A percentile compares a stretch with the other conserved stretches of the same genome.
These are phyloP conservation scores for Sporothrix pallida DNA, from an alignment of 2,329 filamentous ascomycete genomes.

Conservation along the genomic window DNA sequence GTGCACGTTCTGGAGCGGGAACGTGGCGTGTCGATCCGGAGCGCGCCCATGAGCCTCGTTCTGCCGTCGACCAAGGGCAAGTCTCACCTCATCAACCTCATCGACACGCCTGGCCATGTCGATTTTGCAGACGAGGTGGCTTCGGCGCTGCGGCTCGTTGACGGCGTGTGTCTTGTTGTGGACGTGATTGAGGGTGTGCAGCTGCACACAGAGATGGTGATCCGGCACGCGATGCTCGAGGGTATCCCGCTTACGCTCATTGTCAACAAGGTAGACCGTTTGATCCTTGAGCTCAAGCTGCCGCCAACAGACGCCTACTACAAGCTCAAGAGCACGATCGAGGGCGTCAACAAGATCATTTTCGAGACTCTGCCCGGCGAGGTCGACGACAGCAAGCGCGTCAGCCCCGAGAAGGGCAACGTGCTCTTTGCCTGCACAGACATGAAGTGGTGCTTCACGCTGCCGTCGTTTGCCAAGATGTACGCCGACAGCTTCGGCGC, in stretches of 20 bases:
- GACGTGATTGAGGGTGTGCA: slow-evolving; percentile 99
- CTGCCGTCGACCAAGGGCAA: slow-evolving; percentile 88
- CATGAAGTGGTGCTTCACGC: slow-evolving; percentile 96
- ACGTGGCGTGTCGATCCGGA: slow-evolving; percentile 88
- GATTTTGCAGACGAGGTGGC: slow-evolving; percentile 99
- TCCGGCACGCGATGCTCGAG: slow-evolving; percentile 91
- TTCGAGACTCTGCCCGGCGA: slow-evolving; percentile 82
- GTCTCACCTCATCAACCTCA: slow-evolving; percentile 90
- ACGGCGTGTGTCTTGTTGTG: slow-evolving; percentile 91
- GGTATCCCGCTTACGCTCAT: slow-evolving; percentile 87
- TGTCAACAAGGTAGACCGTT: slow-evolving; percentile 95
- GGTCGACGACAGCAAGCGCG: slow-evolving; percentile 74
- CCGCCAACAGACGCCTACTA: slow-evolving; percentile 97
- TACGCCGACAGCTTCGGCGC: slow-evolving; percentile 87
- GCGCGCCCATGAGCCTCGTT: slow-evolving; percentile 91
- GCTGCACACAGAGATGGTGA: slow-evolving; percentile 94
- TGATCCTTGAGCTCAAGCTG: slow-evolving; percentile 92
- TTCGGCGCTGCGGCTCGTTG: slow-evolving; percentile 81
- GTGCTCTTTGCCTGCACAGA: slow-evolving; percentile 94
- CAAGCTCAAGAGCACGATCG: slow-evolving; percentile 98
- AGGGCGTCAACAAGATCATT: slow-evolving; percentile 96
- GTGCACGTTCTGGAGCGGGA: slow-evolving; percentile 87
- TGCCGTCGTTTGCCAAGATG: slow-evolving; percentile 94
- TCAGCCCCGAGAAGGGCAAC: slow-evolving; percentile 97
- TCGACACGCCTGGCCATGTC: slow-evolving; percentile 96